Evolutionary conservation across 2,329 filamentous ascomycete species (phyloP), one percentile per base, ranked within the genome.

Genomic region (Claviceps cyperi): DNA sequence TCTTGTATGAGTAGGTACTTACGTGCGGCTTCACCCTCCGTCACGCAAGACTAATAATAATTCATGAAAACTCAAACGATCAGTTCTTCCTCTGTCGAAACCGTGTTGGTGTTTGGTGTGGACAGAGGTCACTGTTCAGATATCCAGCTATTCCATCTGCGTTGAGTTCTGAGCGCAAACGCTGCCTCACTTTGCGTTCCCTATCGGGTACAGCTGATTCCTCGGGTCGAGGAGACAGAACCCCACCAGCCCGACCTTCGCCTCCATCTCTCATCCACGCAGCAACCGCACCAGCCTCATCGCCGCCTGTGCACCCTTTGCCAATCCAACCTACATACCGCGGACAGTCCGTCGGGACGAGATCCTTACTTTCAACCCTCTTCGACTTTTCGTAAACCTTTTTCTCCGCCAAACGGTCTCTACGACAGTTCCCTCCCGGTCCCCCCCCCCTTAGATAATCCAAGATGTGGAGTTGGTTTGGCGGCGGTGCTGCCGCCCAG

Each of bases 401-500:
- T 17, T 14, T 19, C 17, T 3, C 11, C 8, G 38, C 7, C 8
- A 40, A 40, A 40, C 5, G 37, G 9, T 39, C 37, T 32, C 28
- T 32, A 39, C 37, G 37, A 39, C 17, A 39, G 37, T 39, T 19
- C 4, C 3, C 32, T 35, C 1, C 21, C 43, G 41, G 35, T 28
- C 21, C 11, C 21, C 9, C 9, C 4, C 28, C 9, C 28, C 9
- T 7, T 32, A 32, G 9, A 32, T 11, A 38, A 38, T 19, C 14
- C 61, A 73, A 60, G 56, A 83, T 82, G 79, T 82, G 86, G 84
- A 81, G 84, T 71, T 96, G 90, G 88, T 95, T 96, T 66, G 89
- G 91, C 69, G 88, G 88, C 62, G 80, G 78, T 57, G 78, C 80
- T 61, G 82, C 80, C 61, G 82, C 83, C 59, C 83, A 89, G 71